A percentile compares a stretch with the other conserved stretches of the same genome.
Evolutionary conservation across 2,329 filamentous ascomycete genomes (phyloP).

Genomic region (Cladosporium colombiae): DNA sequence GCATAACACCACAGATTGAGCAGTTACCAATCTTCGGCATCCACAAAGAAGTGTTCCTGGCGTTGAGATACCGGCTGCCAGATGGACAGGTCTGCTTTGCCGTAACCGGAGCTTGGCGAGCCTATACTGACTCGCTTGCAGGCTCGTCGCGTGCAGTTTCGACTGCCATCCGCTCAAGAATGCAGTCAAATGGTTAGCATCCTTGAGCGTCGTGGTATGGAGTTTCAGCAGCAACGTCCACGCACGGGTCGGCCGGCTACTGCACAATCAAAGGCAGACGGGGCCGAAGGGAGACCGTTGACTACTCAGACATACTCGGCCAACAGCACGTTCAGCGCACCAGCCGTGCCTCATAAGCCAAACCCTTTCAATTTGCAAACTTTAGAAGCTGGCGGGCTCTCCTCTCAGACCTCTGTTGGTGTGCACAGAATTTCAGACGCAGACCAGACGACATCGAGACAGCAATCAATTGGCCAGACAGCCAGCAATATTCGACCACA

Average conservation of each 20-base stretch:
- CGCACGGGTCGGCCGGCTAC: conserved; percentile 25
- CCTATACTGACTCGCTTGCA: conserved; percentile 20
- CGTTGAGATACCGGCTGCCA: conserved; percentile 43
- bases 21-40: conserved; percentile 49
- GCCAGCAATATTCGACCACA: neutral
- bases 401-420: neutral
- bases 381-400: conserved; percentile 22
- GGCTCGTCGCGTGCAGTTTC: conserved; percentile 37
- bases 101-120: neutral
- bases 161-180: conserved; percentile 29
- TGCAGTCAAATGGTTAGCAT: conserved; percentile 29
- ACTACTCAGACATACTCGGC: conserved; percentile 10
- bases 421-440: neutral
- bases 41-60: conserved; percentile 41
- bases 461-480: neutral
- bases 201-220: conserved; percentile 32
- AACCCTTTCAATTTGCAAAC: conserved; percentile 22
- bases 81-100: conserved; percentile 37
- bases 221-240: conserved; percentile 31
- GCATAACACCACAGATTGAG: conserved; percentile 38
- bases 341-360: neutral
- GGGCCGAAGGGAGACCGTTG: conserved; percentile 20
- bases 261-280: conserved; percentile 20
- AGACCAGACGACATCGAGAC: neutral
- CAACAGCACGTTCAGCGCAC: neutral